Base-by-base conservation (phyloP, 2,329 filamentous ascomycete species). In the Hirsutella thompsonii region DNA sequence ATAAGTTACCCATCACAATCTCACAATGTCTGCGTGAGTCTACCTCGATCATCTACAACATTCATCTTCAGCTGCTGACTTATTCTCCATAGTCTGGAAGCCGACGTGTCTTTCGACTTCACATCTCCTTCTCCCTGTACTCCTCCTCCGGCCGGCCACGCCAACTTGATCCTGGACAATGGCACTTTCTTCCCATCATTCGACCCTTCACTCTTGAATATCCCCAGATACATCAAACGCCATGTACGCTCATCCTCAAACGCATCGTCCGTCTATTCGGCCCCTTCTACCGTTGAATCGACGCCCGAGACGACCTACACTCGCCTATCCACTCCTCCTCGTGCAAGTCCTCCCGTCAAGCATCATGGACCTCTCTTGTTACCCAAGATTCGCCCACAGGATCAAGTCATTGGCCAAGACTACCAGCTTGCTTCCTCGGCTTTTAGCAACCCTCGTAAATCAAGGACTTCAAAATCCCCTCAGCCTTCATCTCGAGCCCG, bases 361-460 rank as follows among this genome's bases (percentile, higher is more conserved):
- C 81, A 86, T 46, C 81, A 88, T 63, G 85, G 86, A 40, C 85
- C 86, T 39, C 68, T 86, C 38, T 68, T 94, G 44, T 70, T 94
- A 26, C 87, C 87, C 55, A 92, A 88, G 71, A 89, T 93, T 64
- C 76, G 87, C 46, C 76, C 76, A 33, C 87, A 92, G 63, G 87
- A 94, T 63, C 83, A 90, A 62, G 72, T 81, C 46, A 74, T 87
- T 46, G 76, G 80, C 49, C 20, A 2, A 3, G n/a, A n/a, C 11
- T 19, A 16, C 18, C 20, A 16, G 9, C 11, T 42, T 21, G 20
- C 41, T 8, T 44, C 44, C 18, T 26, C 39, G 14, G 41, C 39
- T 14, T 33, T 43, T 34, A 32, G 34, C 32, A 43, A 43, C 20
- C 5, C n/a, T 8, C 5, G 13, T 5, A 34, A 18, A 34, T 44